These are phyloP conservation scores for Tetrapisispora namnaoensis DNA, from an alignment of 805 yeast species.

Conservation along the genomic window DNA sequence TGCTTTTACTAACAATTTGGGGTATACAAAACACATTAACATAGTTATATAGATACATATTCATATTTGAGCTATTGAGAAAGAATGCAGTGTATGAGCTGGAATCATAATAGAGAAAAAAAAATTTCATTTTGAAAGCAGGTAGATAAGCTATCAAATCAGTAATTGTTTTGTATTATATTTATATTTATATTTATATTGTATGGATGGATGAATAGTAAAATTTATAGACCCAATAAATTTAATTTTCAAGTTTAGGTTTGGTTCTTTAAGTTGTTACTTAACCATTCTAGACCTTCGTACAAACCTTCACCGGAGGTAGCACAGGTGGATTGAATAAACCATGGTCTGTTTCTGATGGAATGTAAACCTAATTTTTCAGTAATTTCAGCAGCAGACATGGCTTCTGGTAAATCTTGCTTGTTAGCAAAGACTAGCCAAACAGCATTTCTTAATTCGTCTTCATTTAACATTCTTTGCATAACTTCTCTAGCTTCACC, in stretches of 20 bases:
- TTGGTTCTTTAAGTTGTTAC: constrained; percentile 77
- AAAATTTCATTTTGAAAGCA: too few species aligned
- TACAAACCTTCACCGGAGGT: constrained; percentile 98
- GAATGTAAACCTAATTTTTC: constrained; percentile 95
- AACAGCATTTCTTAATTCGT: constrained; percentile 93
- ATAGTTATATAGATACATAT: too few species aligned
- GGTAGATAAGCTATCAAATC: background rate
- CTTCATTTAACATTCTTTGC: constrained; percentile 97
- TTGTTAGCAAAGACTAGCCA: constrained; percentile 94
- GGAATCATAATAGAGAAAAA: too few species aligned
- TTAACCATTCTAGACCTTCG: constrained; percentile 96
- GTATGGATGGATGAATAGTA: background rate
- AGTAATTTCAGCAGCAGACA: constrained; percentile 97
- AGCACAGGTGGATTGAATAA: constrained; percentile 97
- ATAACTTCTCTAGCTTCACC: constrained; percentile 96
- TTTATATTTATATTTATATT: too few species aligned
- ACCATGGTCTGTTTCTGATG: constrained; percentile 98
- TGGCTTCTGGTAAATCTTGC: constrained; percentile 98
- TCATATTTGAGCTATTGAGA: too few species aligned
- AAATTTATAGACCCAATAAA: background rate
- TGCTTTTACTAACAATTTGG: too few species aligned
- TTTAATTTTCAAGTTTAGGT: constrained; percentile 20
- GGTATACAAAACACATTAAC: too few species aligned
- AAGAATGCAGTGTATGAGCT: too few species aligned
- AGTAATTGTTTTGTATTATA: background rate